Conservation (phyloP, 2,329 filamentous ascomycete genomes). For the Trichoderma sp. region DNA sequence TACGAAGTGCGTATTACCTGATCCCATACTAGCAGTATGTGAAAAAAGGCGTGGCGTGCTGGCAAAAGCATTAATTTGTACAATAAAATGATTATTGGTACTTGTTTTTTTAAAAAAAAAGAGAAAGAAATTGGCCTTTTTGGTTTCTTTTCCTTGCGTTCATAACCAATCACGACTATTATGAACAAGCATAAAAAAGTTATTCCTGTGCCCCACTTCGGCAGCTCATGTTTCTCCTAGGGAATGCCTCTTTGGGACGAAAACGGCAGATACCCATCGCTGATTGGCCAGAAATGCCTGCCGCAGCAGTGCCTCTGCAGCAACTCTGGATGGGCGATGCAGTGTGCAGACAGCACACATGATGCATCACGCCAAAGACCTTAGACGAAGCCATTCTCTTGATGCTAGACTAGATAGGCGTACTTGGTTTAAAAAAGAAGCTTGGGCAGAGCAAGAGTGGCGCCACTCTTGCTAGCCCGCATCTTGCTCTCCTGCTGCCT, state of each 20-base stretch:
- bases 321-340: conserved; percentile 7
- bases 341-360: conserved; percentile 2
- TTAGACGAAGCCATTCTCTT: background rate
- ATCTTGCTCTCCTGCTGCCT: background rate
- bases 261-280: background rate
- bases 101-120: background rate
- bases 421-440: background rate
- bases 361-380: background rate
- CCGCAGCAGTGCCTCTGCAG: background rate
- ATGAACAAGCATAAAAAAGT: background rate
- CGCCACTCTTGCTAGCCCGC: background rate
- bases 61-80: background rate
- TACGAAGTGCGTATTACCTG: background rate
- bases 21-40: background rate
- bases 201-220: background rate
- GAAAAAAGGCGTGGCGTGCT: background rate
- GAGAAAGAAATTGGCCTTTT: background rate
- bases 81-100: background rate
- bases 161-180: background rate
- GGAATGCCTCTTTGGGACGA: conserved; percentile 24
- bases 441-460: background rate
- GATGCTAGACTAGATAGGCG: too few species aligned
- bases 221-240: conserved; percentile 7
- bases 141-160: background rate
- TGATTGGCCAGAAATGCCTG: conserved; percentile 16